Conservation (phyloP, 2,329 filamentous ascomycete species). For the Coniochaeta sp. region DNA sequence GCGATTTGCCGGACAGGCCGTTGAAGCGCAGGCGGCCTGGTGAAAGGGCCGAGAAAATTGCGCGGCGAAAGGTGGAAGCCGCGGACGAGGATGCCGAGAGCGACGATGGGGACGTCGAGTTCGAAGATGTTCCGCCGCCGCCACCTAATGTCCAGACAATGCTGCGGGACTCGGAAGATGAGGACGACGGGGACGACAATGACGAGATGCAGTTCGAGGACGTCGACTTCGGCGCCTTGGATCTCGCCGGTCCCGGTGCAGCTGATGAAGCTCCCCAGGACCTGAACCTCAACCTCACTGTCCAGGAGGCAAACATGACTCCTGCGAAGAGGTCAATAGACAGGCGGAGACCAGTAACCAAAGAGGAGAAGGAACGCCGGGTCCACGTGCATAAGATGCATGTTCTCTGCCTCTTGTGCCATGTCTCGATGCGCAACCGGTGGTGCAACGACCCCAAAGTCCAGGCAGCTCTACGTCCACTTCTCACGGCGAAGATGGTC, state of each 20-base stretch:
- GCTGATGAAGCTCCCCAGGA: constrained; percentile 22
- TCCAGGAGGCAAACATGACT: constrained; percentile 28
- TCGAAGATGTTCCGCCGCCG: constrained; percentile 43
- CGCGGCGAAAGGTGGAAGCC: neutral
- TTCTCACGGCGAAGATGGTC: constrained; percentile 60
- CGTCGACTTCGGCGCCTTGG: constrained; percentile 21
- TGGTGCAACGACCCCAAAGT: constrained; percentile 79
- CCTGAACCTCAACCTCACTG: constrained; percentile 46
- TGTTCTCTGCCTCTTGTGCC: constrained; percentile 72
- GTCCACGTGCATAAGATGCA: constrained; percentile 82
- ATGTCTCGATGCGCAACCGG: constrained; percentile 69
- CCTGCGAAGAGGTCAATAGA: constrained; percentile 24
- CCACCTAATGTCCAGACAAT: constrained; percentile 43
- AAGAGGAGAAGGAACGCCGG: constrained; percentile 47
- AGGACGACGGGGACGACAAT: constrained; percentile 32
- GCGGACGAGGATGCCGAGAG: constrained; percentile 12
- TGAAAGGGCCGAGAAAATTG: constrained; percentile 12
- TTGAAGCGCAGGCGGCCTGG: constrained; percentile 31
- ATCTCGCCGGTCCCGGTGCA: constrained; percentile 10
- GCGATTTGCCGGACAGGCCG: constrained; percentile 26
- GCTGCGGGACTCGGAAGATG: constrained; percentile 40
- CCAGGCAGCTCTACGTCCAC: constrained; percentile 56
- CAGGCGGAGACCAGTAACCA: constrained; percentile 44
- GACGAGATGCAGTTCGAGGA: constrained; percentile 41
- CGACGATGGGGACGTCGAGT: constrained; percentile 35